Conservation (phyloP, 257 asterid genomes). For the Solanum paucissectum region DNA sequence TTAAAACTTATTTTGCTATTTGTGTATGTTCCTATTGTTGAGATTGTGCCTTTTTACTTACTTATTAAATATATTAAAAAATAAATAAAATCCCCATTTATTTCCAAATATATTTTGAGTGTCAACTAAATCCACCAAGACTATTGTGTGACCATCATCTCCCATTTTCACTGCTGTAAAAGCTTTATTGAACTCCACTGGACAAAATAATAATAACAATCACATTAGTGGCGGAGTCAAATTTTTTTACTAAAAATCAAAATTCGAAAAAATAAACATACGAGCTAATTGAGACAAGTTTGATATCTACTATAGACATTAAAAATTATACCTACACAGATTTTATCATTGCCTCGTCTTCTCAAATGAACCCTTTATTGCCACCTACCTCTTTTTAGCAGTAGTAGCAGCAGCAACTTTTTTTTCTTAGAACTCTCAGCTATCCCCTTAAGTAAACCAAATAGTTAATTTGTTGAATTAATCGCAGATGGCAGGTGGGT, state of each 20-base stretch:
- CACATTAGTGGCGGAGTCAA: accelerated
- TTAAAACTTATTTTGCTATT: not conserved
- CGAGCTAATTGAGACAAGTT: accelerated
- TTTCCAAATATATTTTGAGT: not conserved
- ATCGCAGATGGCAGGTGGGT: slow-evolving; percentile 34
- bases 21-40: no score
- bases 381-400: not conserved
- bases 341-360: no score
- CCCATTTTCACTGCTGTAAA: not conserved
- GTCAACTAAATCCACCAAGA: not conserved
- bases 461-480: not conserved
- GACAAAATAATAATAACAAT: no score
- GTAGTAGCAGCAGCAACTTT: not conserved
- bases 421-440: not conserved
- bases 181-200: not conserved
- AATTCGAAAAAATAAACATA: no score
- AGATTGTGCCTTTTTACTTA: no score
- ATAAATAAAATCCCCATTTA: not conserved
- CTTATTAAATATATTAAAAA: no score
- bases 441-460: not conserved
- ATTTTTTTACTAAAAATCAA: accelerated
- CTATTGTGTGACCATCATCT: not conserved
- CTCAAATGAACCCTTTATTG: not conserved
- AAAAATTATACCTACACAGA: no score
- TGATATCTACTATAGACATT: accelerated